Base-by-base conservation (phyloP, 164 flowering plant species). In the Euptelea pleiosperma region DNA sequence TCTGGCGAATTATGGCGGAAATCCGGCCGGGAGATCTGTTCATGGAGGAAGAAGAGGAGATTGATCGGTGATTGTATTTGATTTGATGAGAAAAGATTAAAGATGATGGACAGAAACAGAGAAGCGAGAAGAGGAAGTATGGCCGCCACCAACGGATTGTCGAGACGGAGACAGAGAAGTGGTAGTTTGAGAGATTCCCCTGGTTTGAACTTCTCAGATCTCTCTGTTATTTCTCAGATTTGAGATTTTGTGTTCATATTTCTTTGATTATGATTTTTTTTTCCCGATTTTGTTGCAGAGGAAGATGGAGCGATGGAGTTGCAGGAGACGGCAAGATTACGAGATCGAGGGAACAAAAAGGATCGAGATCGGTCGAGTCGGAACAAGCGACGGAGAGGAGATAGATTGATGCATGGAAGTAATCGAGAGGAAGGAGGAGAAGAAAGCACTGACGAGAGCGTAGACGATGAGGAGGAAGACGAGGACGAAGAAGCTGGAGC, bases 131-230 rank as follows among this genome's bases (percentile, higher is more conserved):
- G 96, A 65, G 76, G 77, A 28, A 68, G 70, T 48, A 76, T 81
- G 74, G 77, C 79, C 31, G 77, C 83, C 19, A 8, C 73, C 44
- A 86, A 83, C 60, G 96, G 97, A 26, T 69, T 89, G 49, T 52
- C 89, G 0, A 70, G 96, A 49, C 57, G 99, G 51, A 65, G 97
- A 57, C 93, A 80, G 21, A 73, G 96, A 60, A 80, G 72, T 41
- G 74, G 63, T 61, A 74, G 88, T 63, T 72, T 89, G 34, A 77
- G 95, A 66, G 99, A 91, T 58, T 94, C 96, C 0, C 95, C 97
- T 71, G 97, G 99, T 88, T 60, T 0, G 53, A 8, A 37, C 15
- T 34, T 43, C 25, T 33, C 76, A 11, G 19, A 30, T 46, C 11
- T 42, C 15, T 34, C 34, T 52, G 10, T 58, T 15, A 24, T 53